Evolutionary conservation across 179 eudicot genomes (phyloP).

Genomic region (Silene vulgaris): DNA sequence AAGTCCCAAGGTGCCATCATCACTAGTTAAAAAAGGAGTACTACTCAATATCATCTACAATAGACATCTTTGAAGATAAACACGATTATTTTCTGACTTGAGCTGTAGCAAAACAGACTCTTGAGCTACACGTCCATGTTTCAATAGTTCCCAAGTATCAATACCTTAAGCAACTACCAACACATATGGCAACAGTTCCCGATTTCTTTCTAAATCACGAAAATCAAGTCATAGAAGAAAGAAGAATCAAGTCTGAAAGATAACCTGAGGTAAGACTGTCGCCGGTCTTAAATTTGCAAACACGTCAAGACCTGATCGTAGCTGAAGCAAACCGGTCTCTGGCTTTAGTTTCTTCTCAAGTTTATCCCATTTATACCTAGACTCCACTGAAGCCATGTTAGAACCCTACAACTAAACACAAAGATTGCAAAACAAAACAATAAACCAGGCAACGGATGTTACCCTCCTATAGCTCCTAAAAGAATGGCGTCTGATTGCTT

Average conservation of each 20-base stretch:
- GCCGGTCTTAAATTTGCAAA: conserved; percentile 98
- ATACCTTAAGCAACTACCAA: neutral
- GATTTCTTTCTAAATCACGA: neutral
- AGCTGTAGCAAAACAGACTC: neutral
- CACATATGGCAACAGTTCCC: neutral
- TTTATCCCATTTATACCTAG: conserved; percentile 92
- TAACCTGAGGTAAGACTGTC: conserved; percentile 27
- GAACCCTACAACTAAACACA: neutral
- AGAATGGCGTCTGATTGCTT: conserved; percentile 90
- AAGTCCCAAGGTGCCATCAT: neutral
- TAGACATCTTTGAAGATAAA: neutral
- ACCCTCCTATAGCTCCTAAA: conserved; percentile 99
- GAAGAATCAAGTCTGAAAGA: conserved; percentile 5
- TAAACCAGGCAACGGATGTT: neutral
- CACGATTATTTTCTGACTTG: neutral
- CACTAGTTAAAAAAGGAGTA: neutral
- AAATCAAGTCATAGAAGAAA: neutral
- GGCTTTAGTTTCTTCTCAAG: conserved; percentile 87
- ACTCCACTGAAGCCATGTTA: conserved; percentile 7
- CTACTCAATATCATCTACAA: neutral
- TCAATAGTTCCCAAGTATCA: neutral
- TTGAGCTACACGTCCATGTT: neutral
- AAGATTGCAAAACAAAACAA: neutral
- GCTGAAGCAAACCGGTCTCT: conserved; percentile 95
- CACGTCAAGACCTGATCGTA: conserved; percentile 84